Conservation (phyloP, 1,139 yeast species). For the Zhuliangozyma blackwelliae region DNA sequence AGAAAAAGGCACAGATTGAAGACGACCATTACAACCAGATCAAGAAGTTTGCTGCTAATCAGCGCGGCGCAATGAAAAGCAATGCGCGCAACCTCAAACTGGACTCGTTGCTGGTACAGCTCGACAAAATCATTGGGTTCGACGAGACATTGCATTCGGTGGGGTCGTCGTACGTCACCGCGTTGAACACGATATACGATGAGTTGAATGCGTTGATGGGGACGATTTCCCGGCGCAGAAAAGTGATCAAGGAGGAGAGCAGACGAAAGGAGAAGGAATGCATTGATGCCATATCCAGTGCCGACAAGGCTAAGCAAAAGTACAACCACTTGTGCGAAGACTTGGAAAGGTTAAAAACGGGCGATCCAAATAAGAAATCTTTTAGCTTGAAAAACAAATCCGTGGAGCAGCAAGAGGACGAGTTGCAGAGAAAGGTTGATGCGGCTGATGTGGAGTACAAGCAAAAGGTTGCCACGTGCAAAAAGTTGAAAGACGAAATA, state of each 20-base stretch:
- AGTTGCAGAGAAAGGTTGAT: conserved; percentile 73
- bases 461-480: conserved; percentile 68
- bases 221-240: conserved; percentile 68
- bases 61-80: conserved; percentile 51
- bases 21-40: conserved; percentile 74
- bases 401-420: conserved; percentile 89
- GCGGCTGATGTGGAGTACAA: conserved; percentile 83
- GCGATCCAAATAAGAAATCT: conserved; percentile 80
- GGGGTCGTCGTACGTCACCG: conserved; percentile 72
- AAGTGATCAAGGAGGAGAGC: conserved; percentile 76
- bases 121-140: conserved; percentile 67
- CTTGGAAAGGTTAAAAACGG: conserved; percentile 72
- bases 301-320: conserved; percentile 84
- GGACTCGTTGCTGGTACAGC: conserved; percentile 65
- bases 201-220: conserved; percentile 72
- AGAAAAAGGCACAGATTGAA: conserved; percentile 74
- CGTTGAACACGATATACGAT: conserved; percentile 80
- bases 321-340: conserved; percentile 82
- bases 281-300: conserved; percentile 70
- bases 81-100: conserved; percentile 44
- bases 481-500: conserved; percentile 70
- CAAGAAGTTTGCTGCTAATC: conserved; percentile 58
- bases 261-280: conserved; percentile 80
- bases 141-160: conserved; percentile 76
- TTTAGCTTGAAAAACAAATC: conserved; percentile 77